These are phyloP conservation scores for Tetracladium setigerum DNA, from an alignment of 495 filamentous ascomycete species.

Conservation along the genomic window DNA sequence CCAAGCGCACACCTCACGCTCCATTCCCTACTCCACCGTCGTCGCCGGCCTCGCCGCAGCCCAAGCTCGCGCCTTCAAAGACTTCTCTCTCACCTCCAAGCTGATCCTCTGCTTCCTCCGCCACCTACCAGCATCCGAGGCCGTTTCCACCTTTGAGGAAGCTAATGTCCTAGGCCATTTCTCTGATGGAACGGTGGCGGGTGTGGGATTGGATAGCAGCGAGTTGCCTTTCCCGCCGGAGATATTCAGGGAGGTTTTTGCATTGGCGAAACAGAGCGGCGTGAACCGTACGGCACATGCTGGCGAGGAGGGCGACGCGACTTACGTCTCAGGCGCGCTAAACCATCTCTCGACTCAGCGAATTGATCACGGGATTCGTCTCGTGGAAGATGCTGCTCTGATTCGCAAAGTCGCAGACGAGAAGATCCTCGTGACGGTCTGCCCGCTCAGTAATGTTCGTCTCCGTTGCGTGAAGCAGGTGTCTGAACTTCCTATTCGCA, in stretches of 20 bases:
- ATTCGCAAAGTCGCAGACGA: conserved; percentile 48
- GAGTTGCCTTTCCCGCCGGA: conserved; percentile 58
- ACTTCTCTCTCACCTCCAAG: conserved; percentile 53
- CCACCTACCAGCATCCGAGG: conserved; percentile 53
- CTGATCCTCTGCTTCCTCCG: conserved; percentile 65
- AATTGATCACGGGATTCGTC: conserved; percentile 66
- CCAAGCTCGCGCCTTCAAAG: conserved; percentile 50
- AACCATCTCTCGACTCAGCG: conserved; percentile 47
- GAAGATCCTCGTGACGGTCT: conserved; percentile 56
- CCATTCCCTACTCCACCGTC: conserved; percentile 52
- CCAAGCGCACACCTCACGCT: conserved; percentile 64
- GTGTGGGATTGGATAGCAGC: conserved; percentile 60
- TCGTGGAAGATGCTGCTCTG: conserved; percentile 53
- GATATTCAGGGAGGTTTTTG: conserved; percentile 53
- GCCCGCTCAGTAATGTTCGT: conserved; percentile 66
- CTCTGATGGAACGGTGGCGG: conserved; percentile 43
- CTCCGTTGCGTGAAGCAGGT: conserved; percentile 51
- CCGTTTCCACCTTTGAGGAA: conserved; percentile 38
- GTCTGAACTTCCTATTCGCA: conserved; percentile 52
- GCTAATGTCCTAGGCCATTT: conserved; percentile 45
- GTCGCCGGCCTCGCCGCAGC: conserved; percentile 51
- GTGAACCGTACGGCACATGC: conserved; percentile 62
- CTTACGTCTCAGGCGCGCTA: conserved; percentile 58
- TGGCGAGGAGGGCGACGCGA: conserved; percentile 65
- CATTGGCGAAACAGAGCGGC: conserved; percentile 37